phyloP scores from a whole-genome alignment of 345 rosid genomes.

The Citrus inodora region DNA sequence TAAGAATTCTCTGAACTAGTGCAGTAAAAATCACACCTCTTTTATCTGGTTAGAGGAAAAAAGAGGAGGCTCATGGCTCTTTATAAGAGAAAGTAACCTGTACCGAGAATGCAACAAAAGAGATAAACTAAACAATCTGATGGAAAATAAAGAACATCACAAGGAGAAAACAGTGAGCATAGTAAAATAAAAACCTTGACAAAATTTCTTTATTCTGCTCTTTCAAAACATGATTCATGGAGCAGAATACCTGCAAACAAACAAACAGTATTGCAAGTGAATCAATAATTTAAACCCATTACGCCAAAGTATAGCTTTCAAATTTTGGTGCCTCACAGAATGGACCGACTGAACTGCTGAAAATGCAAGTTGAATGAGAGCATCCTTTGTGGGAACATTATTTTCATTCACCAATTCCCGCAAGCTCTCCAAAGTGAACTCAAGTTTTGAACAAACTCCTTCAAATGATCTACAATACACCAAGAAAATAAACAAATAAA shows the following conservation, averaged over 20 bases:
- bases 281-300: not conserved
- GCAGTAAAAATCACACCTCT: conserved; percentile 52
- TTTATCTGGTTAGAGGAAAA: conserved; percentile 48
- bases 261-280: conserved; percentile 1
- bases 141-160: not conserved
- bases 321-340: conserved; percentile 44
- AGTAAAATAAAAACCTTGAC: conserved; percentile 46
- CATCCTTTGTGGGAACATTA: conserved; percentile 38
- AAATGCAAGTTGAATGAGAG: conserved; percentile 46
- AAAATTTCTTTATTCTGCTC: conserved; percentile 51
- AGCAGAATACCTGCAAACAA: conserved; percentile 61
- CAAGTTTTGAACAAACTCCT: conserved; percentile 57
- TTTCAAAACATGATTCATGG: conserved; percentile 43
- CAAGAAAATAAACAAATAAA: not conserved
- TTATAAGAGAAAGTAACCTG: conserved; percentile 65
- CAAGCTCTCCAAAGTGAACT: conserved; percentile 59
- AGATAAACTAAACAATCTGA: conserved; percentile 5
- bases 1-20: not conserved
- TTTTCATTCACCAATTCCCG: conserved; percentile 37
- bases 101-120: conserved; percentile 9
- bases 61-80: conserved; percentile 41
- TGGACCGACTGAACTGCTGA: conserved; percentile 50
- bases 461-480: conserved; percentile 62
- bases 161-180: not conserved
- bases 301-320: not conserved